A percentile compares a stretch with the other conserved stretches of the same genome.
Conservation (phyloP, 2,329 filamentous ascomycete genomes). For the Neofusicoccum parvum region DNA sequence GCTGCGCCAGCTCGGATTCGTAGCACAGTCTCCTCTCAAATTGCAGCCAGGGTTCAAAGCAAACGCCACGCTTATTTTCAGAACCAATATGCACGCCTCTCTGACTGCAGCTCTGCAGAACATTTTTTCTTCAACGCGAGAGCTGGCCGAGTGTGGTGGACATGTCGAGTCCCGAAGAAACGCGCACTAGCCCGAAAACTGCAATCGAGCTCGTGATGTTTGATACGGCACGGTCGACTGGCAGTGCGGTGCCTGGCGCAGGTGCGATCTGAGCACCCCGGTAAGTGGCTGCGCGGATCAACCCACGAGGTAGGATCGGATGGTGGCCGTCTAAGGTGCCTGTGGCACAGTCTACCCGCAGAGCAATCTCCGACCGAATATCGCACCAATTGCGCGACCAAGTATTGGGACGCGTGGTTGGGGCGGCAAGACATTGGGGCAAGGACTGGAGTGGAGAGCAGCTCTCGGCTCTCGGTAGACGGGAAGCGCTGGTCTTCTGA, state of each 20-base stretch:
- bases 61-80: neutral
- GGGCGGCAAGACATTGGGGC: neutral
- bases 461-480: neutral
- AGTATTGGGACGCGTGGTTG: neutral
- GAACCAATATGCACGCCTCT: neutral
- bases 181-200: neutral
- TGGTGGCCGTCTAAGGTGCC: neutral
- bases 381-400: slow-evolving; percentile 13
- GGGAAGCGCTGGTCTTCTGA: neutral
- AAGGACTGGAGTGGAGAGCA: neutral
- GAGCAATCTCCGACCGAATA: slow-evolving; percentile 17
- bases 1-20: neutral
- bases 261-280: slow-evolving; percentile 11
- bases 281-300: slow-evolving; percentile 5
- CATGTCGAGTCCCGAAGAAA: neutral
- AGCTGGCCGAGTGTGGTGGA: neutral
- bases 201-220: slow-evolving; percentile 2
- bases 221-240: neutral
- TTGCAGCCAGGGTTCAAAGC: neutral
- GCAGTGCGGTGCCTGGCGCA: neutral
- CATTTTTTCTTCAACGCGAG: neutral
- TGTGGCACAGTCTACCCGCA: slow-evolving; percentile 17
- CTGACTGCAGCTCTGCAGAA: neutral
- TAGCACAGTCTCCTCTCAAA: slow-evolving; percentile 16
- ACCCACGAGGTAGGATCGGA: slow-evolving; percentile 6